Conservation (phyloP, 2,329 filamentous ascomycete genomes). For the Neurospora crassa region DNA sequence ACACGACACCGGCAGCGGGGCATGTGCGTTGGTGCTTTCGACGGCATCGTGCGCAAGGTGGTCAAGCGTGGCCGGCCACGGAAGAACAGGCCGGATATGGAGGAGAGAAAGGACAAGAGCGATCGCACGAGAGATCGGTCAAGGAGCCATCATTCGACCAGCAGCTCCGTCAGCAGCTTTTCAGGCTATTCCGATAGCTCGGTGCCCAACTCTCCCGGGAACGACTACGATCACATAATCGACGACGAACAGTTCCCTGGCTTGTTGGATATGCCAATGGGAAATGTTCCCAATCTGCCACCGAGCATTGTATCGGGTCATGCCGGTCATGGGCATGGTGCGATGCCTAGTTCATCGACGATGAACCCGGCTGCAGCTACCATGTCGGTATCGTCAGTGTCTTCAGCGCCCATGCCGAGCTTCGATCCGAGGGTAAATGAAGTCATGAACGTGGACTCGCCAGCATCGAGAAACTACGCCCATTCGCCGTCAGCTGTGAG, state of each 20-base stretch:
- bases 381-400: slow-evolving; percentile 20
- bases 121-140: slow-evolving; percentile 43
- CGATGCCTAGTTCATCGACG: slow-evolving; percentile 20
- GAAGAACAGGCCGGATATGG: slow-evolving; percentile 50
- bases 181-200: slow-evolving; percentile 50
- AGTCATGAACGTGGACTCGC: slow-evolving; percentile 17
- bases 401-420: slow-evolving; percentile 30
- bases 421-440: slow-evolving; percentile 13
- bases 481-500: slow-evolving; percentile 37
- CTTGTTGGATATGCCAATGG: slow-evolving; percentile 35
- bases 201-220: slow-evolving; percentile 41
- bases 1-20: slow-evolving; percentile 90
- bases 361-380: slow-evolving; percentile 26
- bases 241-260: slow-evolving; percentile 14
- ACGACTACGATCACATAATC: slow-evolving; percentile 30
- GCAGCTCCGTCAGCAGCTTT: slow-evolving; percentile 38
- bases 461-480: slow-evolving; percentile 15
- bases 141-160: slow-evolving; percentile 30
- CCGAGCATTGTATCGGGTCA: background rate
- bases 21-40: slow-evolving; percentile 93
- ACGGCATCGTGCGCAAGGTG: slow-evolving; percentile 56
- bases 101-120: slow-evolving; percentile 48
- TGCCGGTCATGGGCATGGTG: slow-evolving; percentile 23
- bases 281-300: slow-evolving; percentile 11
- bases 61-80: slow-evolving; percentile 55